Conservation (phyloP, 768 basidiomycete genomes). For the Boletus eberwhitei region DNA sequence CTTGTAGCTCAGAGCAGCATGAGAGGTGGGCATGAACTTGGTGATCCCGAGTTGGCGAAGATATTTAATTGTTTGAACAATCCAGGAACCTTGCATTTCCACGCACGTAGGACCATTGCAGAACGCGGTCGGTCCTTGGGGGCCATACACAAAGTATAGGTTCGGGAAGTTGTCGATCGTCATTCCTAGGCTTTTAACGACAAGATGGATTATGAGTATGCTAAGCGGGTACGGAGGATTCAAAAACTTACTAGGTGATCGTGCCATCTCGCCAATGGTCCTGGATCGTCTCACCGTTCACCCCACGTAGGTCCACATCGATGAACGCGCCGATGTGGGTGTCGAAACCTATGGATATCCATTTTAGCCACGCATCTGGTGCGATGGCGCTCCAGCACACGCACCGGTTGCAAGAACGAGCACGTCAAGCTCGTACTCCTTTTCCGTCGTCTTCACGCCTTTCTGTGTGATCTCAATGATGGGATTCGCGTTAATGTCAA, state of each 20-base stretch:
- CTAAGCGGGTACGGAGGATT: background rate
- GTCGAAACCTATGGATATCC: background rate
- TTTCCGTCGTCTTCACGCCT: constrained; percentile 8
- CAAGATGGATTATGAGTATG: background rate
- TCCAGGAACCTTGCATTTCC: constrained; percentile 8
- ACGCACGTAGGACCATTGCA: constrained; percentile 10
- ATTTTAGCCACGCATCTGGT: background rate
- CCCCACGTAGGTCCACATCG: constrained; percentile 9
- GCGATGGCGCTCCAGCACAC: background rate
- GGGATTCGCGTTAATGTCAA: constrained; percentile 6
- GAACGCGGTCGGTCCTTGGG: constrained; percentile 10
- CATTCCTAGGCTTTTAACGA: constrained; percentile 4
- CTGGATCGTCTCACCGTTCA: constrained; percentile 10
- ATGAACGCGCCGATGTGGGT: constrained; percentile 1
- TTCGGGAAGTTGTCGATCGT: constrained; percentile 17
- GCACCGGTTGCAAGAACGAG: constrained; percentile 8
- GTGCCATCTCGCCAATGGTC: constrained; percentile 15
- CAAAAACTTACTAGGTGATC: constrained; percentile 13
- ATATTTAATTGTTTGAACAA: constrained; percentile 12
- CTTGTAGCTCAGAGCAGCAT: constrained; percentile 7
- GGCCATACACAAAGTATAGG: constrained; percentile 13
- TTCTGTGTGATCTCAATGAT: constrained; percentile 7
- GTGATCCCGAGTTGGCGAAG: constrained; percentile 5
- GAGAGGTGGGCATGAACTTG: constrained; percentile 7
- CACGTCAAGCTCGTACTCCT: constrained; percentile 9